Conservation (phyloP, 805 yeast species). For the Yamadazyma akitaensis region DNA sequence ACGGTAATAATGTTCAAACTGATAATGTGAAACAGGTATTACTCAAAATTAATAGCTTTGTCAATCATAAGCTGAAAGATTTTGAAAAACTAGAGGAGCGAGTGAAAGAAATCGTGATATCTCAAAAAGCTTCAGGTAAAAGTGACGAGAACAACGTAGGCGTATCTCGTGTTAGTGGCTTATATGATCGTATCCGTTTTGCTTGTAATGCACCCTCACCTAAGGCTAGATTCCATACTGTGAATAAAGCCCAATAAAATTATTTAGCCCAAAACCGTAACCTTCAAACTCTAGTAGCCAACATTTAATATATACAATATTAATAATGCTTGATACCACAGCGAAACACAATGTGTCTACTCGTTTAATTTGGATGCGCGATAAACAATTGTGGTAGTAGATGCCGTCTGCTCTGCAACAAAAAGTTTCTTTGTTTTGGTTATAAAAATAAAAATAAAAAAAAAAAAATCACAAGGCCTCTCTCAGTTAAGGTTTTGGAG, state of each 20-base stretch:
- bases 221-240: not conserved
- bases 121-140: not conserved
- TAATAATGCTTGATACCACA: not conserved
- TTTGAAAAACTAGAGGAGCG: not conserved
- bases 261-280: too few relatives aligned
- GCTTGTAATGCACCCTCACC: not conserved
- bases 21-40: slow-evolving; percentile 27
- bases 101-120: not conserved
- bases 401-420: not conserved
- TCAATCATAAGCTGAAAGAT: slow-evolving; percentile 9
- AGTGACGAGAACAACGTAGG: not conserved
- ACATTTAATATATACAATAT: not conserved
- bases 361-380: slow-evolving; percentile 3
- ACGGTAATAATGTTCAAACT: slow-evolving; percentile 16
- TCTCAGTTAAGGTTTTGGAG: slow-evolving; percentile 2
- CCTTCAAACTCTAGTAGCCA: not conserved
- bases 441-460: not conserved
- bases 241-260: not conserved
- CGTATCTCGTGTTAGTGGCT: not conserved
- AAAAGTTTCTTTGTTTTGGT: not conserved
- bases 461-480: not conserved
- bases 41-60: slow-evolving; percentile 24
- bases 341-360: not conserved
- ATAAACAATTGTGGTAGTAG: not conserved
- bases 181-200: not conserved